These are phyloP conservation scores for Globisporangium barbulae DNA, from an alignment of 352 stramenopile species.

Conservation along the genomic window DNA sequence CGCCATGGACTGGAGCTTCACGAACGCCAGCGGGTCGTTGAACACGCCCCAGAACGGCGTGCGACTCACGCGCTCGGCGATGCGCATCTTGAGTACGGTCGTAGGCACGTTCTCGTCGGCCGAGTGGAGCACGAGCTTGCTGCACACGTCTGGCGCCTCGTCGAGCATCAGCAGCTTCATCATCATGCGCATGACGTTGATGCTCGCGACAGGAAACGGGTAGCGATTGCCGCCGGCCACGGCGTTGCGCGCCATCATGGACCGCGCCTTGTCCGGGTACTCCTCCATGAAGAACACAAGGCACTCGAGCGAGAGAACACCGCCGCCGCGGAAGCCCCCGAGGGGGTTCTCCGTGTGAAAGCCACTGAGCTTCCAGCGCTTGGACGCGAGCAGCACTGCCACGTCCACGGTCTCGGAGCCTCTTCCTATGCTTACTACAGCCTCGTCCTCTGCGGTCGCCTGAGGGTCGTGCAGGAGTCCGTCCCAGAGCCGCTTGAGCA, in stretches of 20 bases:
- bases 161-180: conserved; percentile 83
- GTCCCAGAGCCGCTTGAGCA: conserved; percentile 75
- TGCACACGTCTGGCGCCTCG: conserved; percentile 58
- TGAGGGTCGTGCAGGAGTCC: conserved; percentile 27
- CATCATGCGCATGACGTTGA: conserved; percentile 88
- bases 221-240: conserved; percentile 71
- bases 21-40: conserved; percentile 62
- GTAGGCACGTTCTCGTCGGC: conserved; percentile 28
- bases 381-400: conserved; percentile 48
- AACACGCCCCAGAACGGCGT: conserved; percentile 82
- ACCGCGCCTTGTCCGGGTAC: conserved; percentile 67
- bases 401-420: conserved; percentile 33
- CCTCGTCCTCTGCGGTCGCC: conserved; percentile 19
- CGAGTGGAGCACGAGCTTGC: conserved; percentile 69
- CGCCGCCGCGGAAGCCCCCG: conserved; percentile 72
- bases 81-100: conserved; percentile 66
- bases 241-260: conserved; percentile 80
- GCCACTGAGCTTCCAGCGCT: conserved; percentile 63
- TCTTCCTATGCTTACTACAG: conserved; percentile 15
- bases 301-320: conserved; percentile 67
- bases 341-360: conserved; percentile 82
- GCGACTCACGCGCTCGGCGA: conserved; percentile 76
- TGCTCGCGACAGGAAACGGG: conserved; percentile 76
- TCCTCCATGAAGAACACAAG: conserved; percentile 75
- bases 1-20: conserved; percentile 78